Percentiles rank a stretch among this genome's conserved stretches.
Evolutionary conservation across 352 stramenopile genomes (phyloP).

Genomic region (Pythium plurisporium): DNA sequence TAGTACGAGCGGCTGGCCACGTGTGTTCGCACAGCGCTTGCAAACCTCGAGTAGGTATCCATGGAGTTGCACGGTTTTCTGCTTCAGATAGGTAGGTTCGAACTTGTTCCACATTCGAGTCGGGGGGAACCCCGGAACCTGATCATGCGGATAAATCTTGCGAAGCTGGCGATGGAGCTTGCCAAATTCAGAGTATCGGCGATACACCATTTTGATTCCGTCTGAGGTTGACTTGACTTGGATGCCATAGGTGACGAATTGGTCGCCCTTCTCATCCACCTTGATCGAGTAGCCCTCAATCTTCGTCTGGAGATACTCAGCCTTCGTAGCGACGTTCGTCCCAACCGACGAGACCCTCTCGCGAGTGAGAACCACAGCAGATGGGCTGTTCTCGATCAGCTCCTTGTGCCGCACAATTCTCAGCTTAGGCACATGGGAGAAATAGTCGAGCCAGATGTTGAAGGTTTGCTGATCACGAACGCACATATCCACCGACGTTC

Average conservation of each 20-base stretch:
- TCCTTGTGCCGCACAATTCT: slow-evolving; percentile 71
- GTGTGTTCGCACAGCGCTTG: slow-evolving; percentile 69
- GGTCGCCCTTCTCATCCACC: slow-evolving; percentile 62
- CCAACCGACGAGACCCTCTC: slow-evolving; percentile 23
- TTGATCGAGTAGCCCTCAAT: slow-evolving; percentile 71
- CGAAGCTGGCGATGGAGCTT: slow-evolving; percentile 69
- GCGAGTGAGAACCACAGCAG: slow-evolving; percentile 67
- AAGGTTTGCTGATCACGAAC: slow-evolving; percentile 74
- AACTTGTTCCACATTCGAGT: slow-evolving; percentile 86
- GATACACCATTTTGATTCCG: slow-evolving; percentile 67
- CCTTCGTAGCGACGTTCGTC: slow-evolving; percentile 16
- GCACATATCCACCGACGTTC: slow-evolving; percentile 74
- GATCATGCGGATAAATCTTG: slow-evolving; percentile 74
- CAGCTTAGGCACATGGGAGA: slow-evolving; percentile 48
- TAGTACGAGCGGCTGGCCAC: slow-evolving; percentile 52
- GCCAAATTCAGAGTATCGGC: slow-evolving; percentile 76
- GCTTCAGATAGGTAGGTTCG: slow-evolving; percentile 73
- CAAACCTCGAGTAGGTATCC: slow-evolving; percentile 70
- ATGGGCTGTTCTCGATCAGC: slow-evolving; percentile 75
- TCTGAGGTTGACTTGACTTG: slow-evolving; percentile 64
- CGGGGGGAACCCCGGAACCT: slow-evolving; percentile 59
- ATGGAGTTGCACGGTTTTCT: slow-evolving; percentile 68
- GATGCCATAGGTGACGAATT: slow-evolving; percentile 77
- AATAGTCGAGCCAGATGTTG: slow-evolving; percentile 64
- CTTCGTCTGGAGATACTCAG: slow-evolving; percentile 75